A percentile compares a stretch with the other conserved stretches of the same genome.
phyloP scores from a whole-genome alignment of 306 rosid species.

The Calophaca sinica region DNA sequence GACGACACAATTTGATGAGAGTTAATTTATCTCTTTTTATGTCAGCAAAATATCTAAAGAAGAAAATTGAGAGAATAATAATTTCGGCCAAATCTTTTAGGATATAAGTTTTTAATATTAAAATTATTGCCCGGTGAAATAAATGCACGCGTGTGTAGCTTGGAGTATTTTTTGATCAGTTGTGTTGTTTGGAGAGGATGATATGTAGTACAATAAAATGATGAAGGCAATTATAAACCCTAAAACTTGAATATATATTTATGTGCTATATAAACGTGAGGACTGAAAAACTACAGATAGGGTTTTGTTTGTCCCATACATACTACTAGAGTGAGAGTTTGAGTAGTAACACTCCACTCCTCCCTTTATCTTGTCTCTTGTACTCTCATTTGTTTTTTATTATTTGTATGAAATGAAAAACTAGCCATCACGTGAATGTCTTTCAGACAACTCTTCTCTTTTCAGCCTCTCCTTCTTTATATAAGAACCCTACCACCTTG shows the following conservation, averaged over 20 bases:
- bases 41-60: neutral
- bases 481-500: conserved; percentile 49
- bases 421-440: conserved; percentile 70
- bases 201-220: neutral
- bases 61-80: neutral
- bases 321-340: conserved; percentile 34
- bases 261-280: conserved; percentile 11
- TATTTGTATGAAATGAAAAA: conserved; percentile 43
- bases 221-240: neutral
- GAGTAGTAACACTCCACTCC: conserved; percentile 63
- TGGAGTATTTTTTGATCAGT: no score
- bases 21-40: neutral
- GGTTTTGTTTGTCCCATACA: conserved; percentile 50
- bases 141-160: no score
- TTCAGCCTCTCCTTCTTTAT: conserved; percentile 41
- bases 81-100: neutral
- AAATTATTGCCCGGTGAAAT: no score
- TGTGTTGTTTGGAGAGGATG: neutral
- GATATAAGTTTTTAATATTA: neutral
- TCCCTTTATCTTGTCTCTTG: conserved; percentile 57
- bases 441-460: conserved; percentile 47
- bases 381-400: conserved; percentile 18
- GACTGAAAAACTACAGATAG: conserved; percentile 48
- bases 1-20: neutral
- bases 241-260: no score